These are phyloP conservation scores for Schoenoplectus triqueter DNA, from an alignment of 202 grass and related monocot genomes.

Conservation along the genomic window DNA sequence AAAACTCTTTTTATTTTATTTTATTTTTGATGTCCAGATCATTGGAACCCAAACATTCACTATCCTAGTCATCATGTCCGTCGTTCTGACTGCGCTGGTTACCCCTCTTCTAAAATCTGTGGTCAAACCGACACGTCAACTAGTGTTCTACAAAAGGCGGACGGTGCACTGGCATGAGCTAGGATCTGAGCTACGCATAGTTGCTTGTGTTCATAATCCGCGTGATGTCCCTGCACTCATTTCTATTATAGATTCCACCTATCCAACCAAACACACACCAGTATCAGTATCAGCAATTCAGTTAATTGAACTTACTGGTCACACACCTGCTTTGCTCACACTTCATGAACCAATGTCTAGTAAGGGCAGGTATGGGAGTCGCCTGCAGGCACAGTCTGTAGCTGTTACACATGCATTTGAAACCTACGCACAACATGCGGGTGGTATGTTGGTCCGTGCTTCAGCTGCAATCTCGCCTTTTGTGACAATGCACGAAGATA, in stretches of 20 bases:
- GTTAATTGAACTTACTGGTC: constrained; percentile 70
- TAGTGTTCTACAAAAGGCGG: constrained; percentile 67
- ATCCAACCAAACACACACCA: constrained; percentile 44
- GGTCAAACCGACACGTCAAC: constrained; percentile 56
- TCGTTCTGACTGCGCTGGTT: constrained; percentile 55
- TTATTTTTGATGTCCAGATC: constrained; percentile 31
- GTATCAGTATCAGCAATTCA: constrained; percentile 57
- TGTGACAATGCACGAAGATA: constrained; percentile 72
- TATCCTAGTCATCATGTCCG: constrained; percentile 66
- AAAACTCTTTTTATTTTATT: background rate
- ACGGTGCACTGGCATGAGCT: constrained; percentile 57
- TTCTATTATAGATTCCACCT: constrained; percentile 51
- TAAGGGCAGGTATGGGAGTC: constrained; percentile 27
- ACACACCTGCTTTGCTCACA: constrained; percentile 54
- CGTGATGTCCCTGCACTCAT: constrained; percentile 54
- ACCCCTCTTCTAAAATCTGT: constrained; percentile 52
- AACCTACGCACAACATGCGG: constrained; percentile 50
- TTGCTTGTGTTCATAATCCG: constrained; percentile 58
- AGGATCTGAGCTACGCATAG: constrained; percentile 57
- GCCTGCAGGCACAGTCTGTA: constrained; percentile 59
- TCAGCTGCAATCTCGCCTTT: constrained; percentile 62
- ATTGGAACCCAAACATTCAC: constrained; percentile 64
- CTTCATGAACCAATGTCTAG: constrained; percentile 26
- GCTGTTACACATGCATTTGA: constrained; percentile 66
- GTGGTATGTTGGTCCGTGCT: constrained; percentile 45